A percentile compares a stretch with the other conserved stretches of the same genome.
Conservation (phyloP, 1,284 basidiomycete species). For the Cryptococcus wingfieldii region DNA sequence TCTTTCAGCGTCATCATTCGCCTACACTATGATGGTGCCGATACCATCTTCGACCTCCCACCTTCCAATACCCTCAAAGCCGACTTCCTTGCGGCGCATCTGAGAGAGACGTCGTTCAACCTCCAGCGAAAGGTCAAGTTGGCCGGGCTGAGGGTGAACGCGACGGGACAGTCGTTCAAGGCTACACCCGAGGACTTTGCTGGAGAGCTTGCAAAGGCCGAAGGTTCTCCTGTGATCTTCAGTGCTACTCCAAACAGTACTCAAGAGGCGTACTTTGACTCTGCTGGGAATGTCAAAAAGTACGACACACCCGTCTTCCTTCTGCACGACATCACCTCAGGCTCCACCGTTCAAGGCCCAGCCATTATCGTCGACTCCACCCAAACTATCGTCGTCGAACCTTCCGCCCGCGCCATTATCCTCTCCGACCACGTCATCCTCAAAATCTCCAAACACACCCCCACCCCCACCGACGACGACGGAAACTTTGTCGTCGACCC, state of each 20-base stretch:
- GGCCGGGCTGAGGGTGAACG: conserved; percentile 50
- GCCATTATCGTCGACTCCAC: conserved; percentile 26
- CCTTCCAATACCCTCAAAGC: conserved; percentile 31
- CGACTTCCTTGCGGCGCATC: conserved; percentile 16
- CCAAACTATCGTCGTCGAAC: conserved; percentile 31
- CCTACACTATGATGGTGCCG: conserved; percentile 37
- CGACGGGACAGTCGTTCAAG: conserved; percentile 49
- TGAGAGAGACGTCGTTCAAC: conserved; percentile 48
- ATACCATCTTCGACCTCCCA: conserved; percentile 43
- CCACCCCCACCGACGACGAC: background rate
- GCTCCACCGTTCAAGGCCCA: conserved; percentile 18
- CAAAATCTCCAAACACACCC: background rate
- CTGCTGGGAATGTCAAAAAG: conserved; percentile 13
- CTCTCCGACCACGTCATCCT: conserved; percentile 61
- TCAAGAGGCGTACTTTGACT: conserved; percentile 47
- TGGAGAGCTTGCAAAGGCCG: conserved; percentile 11
- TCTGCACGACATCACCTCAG: background rate
- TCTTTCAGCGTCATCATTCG: conserved; percentile 35
- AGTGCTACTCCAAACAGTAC: background rate
- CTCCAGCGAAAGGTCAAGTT: conserved; percentile 44
- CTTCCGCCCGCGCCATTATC: conserved; percentile 19
- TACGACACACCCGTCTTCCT: conserved; percentile 18
- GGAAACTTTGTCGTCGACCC: conserved; percentile 33
- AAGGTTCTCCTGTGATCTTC: background rate
- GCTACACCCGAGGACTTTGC: conserved; percentile 20